Evolutionary conservation across 2,329 filamentous ascomycete species (phyloP).

Genomic region (Fusarium armeniacum): DNA sequence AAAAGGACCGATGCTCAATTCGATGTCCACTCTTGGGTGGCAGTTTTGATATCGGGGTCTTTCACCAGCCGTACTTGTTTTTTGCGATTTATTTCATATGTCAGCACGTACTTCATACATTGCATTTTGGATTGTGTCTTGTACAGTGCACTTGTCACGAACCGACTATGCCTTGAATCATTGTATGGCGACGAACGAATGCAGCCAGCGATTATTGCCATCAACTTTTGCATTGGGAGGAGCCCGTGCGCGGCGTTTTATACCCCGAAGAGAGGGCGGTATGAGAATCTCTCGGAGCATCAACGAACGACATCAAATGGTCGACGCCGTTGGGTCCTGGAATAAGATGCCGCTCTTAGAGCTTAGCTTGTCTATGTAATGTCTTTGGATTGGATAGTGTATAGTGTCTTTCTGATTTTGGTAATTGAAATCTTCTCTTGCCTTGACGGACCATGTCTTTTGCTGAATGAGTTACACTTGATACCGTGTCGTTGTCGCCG

Average conservation of each 20-base stretch:
- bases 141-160: slow-evolving; percentile 29
- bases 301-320: slow-evolving; percentile 26
- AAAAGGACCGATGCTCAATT: slow-evolving; percentile 37
- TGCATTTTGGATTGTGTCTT: slow-evolving; percentile 36
- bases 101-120: slow-evolving; percentile 44
- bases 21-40: slow-evolving; percentile 33
- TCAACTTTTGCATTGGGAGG: slow-evolving; percentile 39
- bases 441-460: no score
- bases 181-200: slow-evolving; percentile 35
- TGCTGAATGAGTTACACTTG: neutral
- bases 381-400: slow-evolving; percentile 47
- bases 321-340: slow-evolving; percentile 30
- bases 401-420: slow-evolving; percentile 38
- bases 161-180: slow-evolving; percentile 18
- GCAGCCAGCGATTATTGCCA: slow-evolving; percentile 37
- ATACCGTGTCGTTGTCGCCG: neutral
- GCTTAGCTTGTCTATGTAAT: slow-evolving; percentile 46
- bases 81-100: slow-evolving; percentile 39
- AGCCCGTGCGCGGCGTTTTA: slow-evolving; percentile 30
- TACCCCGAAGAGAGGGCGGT: slow-evolving; percentile 38
- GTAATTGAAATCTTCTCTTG: slow-evolving; percentile 13
- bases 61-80: slow-evolving; percentile 37
- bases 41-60: slow-evolving; percentile 36
- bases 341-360: slow-evolving; percentile 30
- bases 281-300: slow-evolving; percentile 35